phyloP scores from a whole-genome alignment of 2,329 filamentous ascomycete genomes.

The Lasiodiplodia theobromae region DNA sequence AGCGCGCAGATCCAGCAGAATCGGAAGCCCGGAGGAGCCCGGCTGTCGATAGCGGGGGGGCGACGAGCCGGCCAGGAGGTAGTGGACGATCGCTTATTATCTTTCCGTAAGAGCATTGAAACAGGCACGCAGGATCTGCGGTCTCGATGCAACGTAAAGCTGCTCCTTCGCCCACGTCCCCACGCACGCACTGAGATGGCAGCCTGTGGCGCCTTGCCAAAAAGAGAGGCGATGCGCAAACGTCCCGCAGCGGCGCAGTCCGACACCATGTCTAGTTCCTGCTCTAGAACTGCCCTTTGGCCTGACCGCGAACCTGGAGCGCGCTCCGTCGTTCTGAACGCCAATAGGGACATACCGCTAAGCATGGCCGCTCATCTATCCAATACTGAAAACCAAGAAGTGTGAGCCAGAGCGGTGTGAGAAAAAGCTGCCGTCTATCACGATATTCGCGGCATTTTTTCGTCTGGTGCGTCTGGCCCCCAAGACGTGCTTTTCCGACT shows the following conservation, averaged over 20 bases:
- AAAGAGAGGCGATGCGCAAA: slow-evolving; percentile 26
- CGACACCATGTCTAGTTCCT: slow-evolving; percentile 24
- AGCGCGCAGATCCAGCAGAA: slow-evolving; percentile 9
- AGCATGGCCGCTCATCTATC: slow-evolving; percentile 19
- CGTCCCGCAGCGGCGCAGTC: slow-evolving; percentile 29
- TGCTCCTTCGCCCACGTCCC: slow-evolving; percentile 22
- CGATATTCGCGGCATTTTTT: slow-evolving; percentile 27
- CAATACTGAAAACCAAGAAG: slow-evolving; percentile 16
- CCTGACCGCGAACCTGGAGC: slow-evolving; percentile 23
- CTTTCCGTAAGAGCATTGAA: slow-evolving; percentile 26
- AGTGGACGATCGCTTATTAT: slow-evolving; percentile 24
- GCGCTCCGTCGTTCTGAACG: slow-evolving; percentile 8
- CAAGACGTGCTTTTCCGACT: slow-evolving; percentile 11
- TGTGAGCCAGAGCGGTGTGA: slow-evolving; percentile 19
- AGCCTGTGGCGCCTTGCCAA: slow-evolving; percentile 7
- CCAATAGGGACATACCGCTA: slow-evolving; percentile 13
- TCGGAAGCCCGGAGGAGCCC: not conserved
- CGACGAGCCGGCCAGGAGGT: slow-evolving; percentile 17
- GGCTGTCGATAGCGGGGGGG: slow-evolving; percentile 2
- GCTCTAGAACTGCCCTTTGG: slow-evolving; percentile 29
- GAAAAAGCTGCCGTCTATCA: slow-evolving; percentile 13
- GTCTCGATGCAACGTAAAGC: slow-evolving; percentile 26
- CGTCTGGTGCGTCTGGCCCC: slow-evolving; percentile 15
- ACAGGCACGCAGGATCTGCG: slow-evolving; percentile 28
- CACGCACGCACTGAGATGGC: slow-evolving; percentile 18